Evolutionary conservation across 1,284 basidiomycete genomes (phyloP), one percentile per base, ranked within the genome.

Genomic region (Neotropicomus parvogracilis): DNA sequence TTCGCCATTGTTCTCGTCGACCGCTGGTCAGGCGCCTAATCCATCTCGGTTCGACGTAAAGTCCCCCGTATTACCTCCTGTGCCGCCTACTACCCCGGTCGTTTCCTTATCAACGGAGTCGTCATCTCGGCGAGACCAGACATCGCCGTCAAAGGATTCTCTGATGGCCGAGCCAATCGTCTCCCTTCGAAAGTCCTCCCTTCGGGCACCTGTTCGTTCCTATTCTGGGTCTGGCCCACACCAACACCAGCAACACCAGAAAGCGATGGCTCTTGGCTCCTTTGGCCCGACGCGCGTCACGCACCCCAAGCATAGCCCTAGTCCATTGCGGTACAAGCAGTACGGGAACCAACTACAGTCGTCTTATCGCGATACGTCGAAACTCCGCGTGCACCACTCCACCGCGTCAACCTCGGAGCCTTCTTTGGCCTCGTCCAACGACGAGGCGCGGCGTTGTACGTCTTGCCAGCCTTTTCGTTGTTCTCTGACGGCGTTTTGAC

Each of bases 391-490:
- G 21, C 75, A 83, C 44, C 80, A 81, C 31, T 81, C 83, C 27
- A 79, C 77, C 7, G 85, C 85, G 36, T 88, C 85, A 44, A 83
- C 77, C 52, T 90, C 87, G 32, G 86, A 90, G 65, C 86, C 88
- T 6, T 88, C 86, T 7, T 72, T 89, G 35, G 63, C 88, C 46
- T 72, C 81, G 17, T 66, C 62, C 31, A 68, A 70, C 31, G 78
- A 80, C 43, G 79, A 77, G 36, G 59, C 63, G 3, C 74, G 71
- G 46, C 54, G 67, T 43, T 68, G 80, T 78, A 66, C 72, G 76
- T 70, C 48, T 33, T 44, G 48, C 38, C 20, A 8, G 10, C 44
- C 49, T 50, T 48, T 54, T 40, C 38, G 52, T 16, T 21, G 46
- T 56, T 14, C 54, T 29, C 9, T 33, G 16, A 21, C 14, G 46